phyloP scores from a whole-genome alignment of 148 eudicot genomes.

The Camellia sinensis region DNA sequence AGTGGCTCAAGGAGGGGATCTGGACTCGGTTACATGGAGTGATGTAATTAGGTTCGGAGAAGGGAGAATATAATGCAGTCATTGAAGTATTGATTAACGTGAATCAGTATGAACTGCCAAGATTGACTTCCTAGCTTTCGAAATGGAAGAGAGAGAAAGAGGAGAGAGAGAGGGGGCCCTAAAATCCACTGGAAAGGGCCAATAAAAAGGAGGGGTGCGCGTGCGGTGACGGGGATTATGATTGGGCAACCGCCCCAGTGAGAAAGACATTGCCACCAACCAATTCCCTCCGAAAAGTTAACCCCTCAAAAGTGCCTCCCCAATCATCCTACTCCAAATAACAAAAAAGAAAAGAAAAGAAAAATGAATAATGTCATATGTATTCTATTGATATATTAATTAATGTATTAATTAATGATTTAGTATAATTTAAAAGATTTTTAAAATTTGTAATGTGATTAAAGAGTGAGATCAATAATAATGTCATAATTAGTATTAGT shows the following conservation, averaged over 20 bases:
- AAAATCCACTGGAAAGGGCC: not conserved
- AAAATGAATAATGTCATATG: too few species aligned
- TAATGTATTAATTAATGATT: too few species aligned
- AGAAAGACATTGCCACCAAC: not conserved
- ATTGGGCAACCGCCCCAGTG: conserved; percentile 11
- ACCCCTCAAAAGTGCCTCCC: not conserved
- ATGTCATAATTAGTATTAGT: too few species aligned
- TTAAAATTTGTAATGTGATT: too few species aligned
- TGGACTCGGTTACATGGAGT: too few species aligned
- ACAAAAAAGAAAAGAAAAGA: too few species aligned
- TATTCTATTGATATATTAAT: too few species aligned
- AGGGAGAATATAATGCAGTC: not conserved
- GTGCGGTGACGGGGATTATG: conserved; percentile 4
- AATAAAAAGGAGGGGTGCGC: not conserved
- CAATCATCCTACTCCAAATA: not conserved
- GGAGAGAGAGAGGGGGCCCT: not conserved
- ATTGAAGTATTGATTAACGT: not conserved
- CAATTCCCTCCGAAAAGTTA: not conserved
- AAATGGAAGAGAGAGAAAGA: too few species aligned
- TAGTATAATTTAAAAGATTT: too few species aligned
- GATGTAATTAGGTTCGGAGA: not conserved
- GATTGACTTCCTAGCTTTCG: too few species aligned
- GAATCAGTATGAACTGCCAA: not conserved
- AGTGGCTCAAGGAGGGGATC: too few species aligned
- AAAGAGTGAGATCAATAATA: too few species aligned